Evolutionary conservation across 441 rosid genomes (phyloP).

Genomic region (Biscutella laevigata): DNA sequence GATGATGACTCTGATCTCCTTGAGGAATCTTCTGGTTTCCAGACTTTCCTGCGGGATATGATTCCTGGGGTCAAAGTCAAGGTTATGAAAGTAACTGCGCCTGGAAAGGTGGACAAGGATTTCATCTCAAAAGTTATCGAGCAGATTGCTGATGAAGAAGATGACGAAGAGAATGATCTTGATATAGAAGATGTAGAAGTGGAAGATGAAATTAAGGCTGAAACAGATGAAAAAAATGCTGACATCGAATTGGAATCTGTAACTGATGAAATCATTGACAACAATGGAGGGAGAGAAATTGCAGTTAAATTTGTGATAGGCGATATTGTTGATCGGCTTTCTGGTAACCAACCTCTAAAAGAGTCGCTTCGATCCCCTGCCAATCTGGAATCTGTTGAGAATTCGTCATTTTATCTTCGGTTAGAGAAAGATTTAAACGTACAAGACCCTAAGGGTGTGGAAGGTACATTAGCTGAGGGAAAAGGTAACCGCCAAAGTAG

Average conservation of each 20-base stretch:
- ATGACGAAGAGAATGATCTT: constrained; percentile 43
- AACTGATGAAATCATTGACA: constrained; percentile 49
- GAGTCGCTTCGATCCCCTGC: constrained; percentile 76
- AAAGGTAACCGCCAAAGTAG: constrained; percentile 54
- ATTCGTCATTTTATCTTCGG: constrained; percentile 54
- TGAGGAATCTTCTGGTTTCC: constrained; percentile 68
- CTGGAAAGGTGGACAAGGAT: constrained; percentile 74
- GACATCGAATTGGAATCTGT: constrained; percentile 48
- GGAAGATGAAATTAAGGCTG: constrained; percentile 43
- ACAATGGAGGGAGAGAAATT: constrained; percentile 51
- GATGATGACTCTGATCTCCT: constrained; percentile 71
- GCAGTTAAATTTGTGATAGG: constrained; percentile 75
- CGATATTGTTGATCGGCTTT: constrained; percentile 54
- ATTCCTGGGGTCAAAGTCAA: constrained; percentile 81
- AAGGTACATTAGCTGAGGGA: constrained; percentile 35
- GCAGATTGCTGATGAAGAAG: constrained; percentile 73
- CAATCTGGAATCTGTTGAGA: constrained; percentile 54
- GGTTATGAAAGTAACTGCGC: constrained; percentile 74
- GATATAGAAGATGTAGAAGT: constrained; percentile 46
- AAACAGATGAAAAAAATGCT: constrained; percentile 48
- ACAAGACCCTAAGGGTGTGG: constrained; percentile 41
- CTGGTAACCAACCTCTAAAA: constrained; percentile 39
- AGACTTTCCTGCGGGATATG: constrained; percentile 70
- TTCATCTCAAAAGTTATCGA: constrained; percentile 82
- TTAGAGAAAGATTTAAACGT: constrained; percentile 48